Percentiles rank a stretch among this genome's conserved stretches.
These are phyloP conservation scores for Miscanthus lutarioriparius DNA, from an alignment of 176 grass and related monocot species.

Conservation along the genomic window DNA sequence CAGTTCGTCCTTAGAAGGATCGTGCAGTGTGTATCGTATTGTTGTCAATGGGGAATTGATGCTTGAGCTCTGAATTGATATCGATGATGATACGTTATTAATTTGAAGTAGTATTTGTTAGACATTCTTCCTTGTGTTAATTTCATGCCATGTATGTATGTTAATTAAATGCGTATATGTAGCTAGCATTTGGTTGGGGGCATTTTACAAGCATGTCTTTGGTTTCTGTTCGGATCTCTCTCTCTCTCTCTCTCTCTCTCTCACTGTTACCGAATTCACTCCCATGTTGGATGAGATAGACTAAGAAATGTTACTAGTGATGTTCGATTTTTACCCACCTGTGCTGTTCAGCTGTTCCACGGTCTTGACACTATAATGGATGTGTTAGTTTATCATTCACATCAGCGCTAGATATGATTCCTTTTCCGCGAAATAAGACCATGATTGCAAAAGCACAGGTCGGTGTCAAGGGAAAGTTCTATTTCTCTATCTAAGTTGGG, in stretches of 20 bases:
- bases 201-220: slow-evolving; percentile 5
- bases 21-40: background rate
- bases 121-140: background rate
- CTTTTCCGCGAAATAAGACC: background rate
- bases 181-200: background rate
- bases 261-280: background rate
- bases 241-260: background rate
- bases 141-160: background rate
- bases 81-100: background rate
- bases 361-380: background rate
- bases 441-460: background rate
- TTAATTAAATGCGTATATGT: background rate
- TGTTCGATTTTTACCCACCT: background rate
- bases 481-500: slow-evolving; percentile 32
- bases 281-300: background rate
- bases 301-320: background rate
- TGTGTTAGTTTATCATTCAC: slow-evolving; percentile 10
- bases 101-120: background rate
- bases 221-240: background rate
- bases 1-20: background rate
- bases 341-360: background rate
- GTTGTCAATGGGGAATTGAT: background rate
- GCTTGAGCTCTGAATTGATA: background rate
- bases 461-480: slow-evolving; percentile 24
- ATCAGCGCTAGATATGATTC: slow-evolving; percentile 8